Percentiles rank a stretch among this genome's conserved stretches.
Evolutionary conservation across 306 rosid species (phyloP).

Genomic region (Inga oerstediana): DNA sequence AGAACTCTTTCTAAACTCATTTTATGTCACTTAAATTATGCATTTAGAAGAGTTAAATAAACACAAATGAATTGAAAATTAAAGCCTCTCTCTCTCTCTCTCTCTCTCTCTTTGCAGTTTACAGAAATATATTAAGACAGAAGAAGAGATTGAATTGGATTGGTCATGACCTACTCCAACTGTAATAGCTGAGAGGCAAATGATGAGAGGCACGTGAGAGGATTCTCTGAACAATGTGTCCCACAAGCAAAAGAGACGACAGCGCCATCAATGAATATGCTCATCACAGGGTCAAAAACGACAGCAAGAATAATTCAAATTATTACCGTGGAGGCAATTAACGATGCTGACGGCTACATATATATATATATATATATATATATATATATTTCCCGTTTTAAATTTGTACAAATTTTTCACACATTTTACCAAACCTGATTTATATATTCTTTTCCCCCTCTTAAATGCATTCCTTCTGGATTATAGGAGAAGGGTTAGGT

Average conservation of each 20-base stretch:
- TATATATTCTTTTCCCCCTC: neutral
- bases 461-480: neutral
- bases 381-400: neutral
- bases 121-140: neutral
- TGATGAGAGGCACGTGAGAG: neutral
- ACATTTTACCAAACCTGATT: neutral
- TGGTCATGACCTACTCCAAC: neutral
- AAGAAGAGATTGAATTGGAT: neutral
- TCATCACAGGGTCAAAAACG: neutral
- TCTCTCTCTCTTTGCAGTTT: neutral
- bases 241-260: neutral
- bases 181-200: neutral
- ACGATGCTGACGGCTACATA: neutral
- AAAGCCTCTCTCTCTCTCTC: neutral
- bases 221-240: neutral
- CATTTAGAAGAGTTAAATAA: neutral
- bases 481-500: neutral
- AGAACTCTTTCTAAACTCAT: neutral
- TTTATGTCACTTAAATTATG: neutral
- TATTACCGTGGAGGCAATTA: neutral
- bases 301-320: neutral
- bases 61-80: neutral
- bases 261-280: neutral
- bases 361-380: rapidly evolving
- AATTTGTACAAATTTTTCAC: neutral